Conservation (phyloP, 768 basidiomycete species). For the Punctularia strigosozonata region DNA sequence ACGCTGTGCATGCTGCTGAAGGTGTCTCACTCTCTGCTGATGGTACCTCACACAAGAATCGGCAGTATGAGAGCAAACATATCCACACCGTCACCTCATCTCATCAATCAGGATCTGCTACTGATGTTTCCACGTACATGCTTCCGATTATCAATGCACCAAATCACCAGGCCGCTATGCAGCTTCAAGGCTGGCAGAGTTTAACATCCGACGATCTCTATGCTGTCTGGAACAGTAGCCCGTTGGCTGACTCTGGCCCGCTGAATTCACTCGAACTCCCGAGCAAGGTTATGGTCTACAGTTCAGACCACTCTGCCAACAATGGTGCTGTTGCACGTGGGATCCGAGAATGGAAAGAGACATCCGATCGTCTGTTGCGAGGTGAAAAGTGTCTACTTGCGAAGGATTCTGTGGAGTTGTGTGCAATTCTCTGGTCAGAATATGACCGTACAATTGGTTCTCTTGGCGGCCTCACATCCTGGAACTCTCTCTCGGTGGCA, state of each 20-base stretch:
- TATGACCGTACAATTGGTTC: neutral
- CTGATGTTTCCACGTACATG: too few relatives aligned
- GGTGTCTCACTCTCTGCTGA: slow-evolving; percentile 7
- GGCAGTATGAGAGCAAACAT: slow-evolving; percentile 1
- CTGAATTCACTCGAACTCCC: slow-evolving; percentile 9
- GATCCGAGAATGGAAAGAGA: slow-evolving; percentile 5
- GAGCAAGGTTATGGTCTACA: slow-evolving; percentile 11
- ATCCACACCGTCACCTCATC: slow-evolving; percentile 4
- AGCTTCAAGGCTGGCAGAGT: slow-evolving; percentile 12
- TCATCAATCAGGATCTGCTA: too few relatives aligned
- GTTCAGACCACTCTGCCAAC: slow-evolving; percentile 19
- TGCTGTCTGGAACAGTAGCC: slow-evolving; percentile 11
- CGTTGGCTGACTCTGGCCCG: slow-evolving; percentile 7
- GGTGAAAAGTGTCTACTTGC: slow-evolving; percentile 2
- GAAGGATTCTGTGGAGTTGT: neutral
- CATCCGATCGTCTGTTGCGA: neutral
- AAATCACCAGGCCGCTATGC: slow-evolving; percentile 17
- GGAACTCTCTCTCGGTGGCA: neutral
- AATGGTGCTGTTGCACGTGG: slow-evolving; percentile 14
- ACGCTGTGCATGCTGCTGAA: slow-evolving; percentile 3
- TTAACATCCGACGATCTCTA: slow-evolving; percentile 6
- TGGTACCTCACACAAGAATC: slow-evolving; percentile 2
- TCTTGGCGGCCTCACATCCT: neutral
- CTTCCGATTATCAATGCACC: too few relatives aligned
- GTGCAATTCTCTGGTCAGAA: neutral